Evolutionary conservation across 169 alveolate genomes (phyloP), one percentile per base, ranked within the genome.

Genomic region (Cryptosporidium muris): DNA sequence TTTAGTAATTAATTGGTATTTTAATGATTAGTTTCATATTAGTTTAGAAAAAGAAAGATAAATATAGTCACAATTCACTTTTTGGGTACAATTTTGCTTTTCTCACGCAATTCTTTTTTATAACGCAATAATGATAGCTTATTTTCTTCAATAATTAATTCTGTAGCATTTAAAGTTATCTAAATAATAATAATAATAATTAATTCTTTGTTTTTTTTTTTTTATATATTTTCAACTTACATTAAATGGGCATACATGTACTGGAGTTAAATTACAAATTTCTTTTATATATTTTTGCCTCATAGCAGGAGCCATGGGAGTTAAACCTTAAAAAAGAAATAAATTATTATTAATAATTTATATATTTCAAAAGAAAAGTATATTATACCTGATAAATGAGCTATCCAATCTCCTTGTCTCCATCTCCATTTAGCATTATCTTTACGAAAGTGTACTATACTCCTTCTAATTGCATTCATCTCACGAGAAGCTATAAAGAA

Each of bases 321-420:
- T 81, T 9, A 81, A 64, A 3, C 89, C 85, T 74, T 3, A 5
- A 40, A 49, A 12, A n/a, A 6, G 14, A 25, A 42, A 42, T 8
- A n/a, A 64, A 14, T 53, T 66, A 52, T 14, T 52, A 14, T 37
- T 51, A 53, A 42, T 3, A 51, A 42, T 65, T 48, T 45, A 45
- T 6, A 9, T 60, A 34, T 60, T 34, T 34, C 0, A 2, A 53
- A 53, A 7, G 66, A n/a, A 40, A n/a, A 11, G 38, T 43, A 64
- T 63, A 7, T 36, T 16, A 25, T 14, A 74, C 85, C 89, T 64
- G 89, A 81, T 37, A 81, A 64, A 81, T 81, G 89, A 4, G 89
- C 89, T 48, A 81, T 64, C 89, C 80, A 63, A 51, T 81, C 89
- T n/a, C 89, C 82, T 37, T 66, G 45, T 67, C 81, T 65, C 89